Conservation (phyloP, 164 flowering plant species). For the Tetracentron sinense region DNA sequence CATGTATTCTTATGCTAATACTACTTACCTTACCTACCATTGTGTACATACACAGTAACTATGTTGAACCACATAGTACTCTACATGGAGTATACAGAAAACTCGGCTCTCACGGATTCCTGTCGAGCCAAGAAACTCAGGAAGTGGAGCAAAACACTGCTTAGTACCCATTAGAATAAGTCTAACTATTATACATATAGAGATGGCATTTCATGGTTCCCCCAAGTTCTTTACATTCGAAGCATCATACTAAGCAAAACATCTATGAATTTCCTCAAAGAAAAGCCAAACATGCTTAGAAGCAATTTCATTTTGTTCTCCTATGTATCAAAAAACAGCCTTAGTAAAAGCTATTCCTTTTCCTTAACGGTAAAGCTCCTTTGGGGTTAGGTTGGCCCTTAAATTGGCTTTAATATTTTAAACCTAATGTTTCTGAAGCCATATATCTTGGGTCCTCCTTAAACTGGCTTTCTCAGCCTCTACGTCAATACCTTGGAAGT, state of each 20-base stretch:
- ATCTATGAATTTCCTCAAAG: not conserved
- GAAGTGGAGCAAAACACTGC: too few species aligned
- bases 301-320: not conserved
- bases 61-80: too few species aligned
- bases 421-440: not conserved
- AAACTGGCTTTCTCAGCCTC: constrained; percentile 18
- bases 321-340: not conserved
- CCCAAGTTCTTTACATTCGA: not conserved
- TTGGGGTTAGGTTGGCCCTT: constrained; percentile 9
- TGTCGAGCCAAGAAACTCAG: too few species aligned
- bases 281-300: not conserved
- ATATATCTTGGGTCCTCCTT: not conserved
- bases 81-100: too few species aligned
- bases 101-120: too few species aligned
- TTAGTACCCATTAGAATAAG: too few species aligned
- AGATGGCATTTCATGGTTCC: not conserved
- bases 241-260: not conserved
- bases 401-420: not conserved
- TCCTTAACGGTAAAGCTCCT: constrained; percentile 26
- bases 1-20: not conserved
- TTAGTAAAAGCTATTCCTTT: constrained; percentile 19
- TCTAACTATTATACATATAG: not conserved
- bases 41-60: too few species aligned
- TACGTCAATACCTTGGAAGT: constrained; percentile 20
- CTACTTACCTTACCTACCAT: not conserved